Evolutionary conservation across 768 basidiomycete genomes (phyloP), one percentile per base, ranked within the genome.

Genomic region (Boletus vermiculosoides): DNA sequence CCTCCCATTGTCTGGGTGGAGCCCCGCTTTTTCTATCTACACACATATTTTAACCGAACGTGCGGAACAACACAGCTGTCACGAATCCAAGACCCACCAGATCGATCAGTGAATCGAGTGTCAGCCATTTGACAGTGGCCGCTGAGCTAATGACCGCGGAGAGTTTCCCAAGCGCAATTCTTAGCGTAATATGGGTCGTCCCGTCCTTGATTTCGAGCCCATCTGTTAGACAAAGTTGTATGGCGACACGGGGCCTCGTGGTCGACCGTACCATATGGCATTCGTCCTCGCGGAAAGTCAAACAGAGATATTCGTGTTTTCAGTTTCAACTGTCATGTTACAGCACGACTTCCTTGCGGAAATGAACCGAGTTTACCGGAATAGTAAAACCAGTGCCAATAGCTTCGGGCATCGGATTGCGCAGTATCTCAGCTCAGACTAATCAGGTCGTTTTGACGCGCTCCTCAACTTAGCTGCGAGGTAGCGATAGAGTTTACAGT

Each of bases 11-110:
- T 37, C 15, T 13, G 36, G 47, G n/a, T 39, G 58, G 63, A 50
- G 56, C 63, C 34, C 58, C 52, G 46, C 33, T 48, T 48, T 39
- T 47, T 37, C 6, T 28, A 20, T n/a, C n/a, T n/a, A n/a, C n/a
- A n/a, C 42, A 5, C 31, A 25, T 45, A 34, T 30, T 31, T 53
- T 31, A 62, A 41, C 59, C 47, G 53, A 55, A 2, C 22, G 39
- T 16, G 42, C 7, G 36, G 33, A n/a, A 30, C 18, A 30, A 22
- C 25, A 18, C 1, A n/a, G n/a, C 25, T 31, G 37, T 15, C 52
- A 37, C 36, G 41, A 37, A 36, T 48, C 11, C 39, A 36, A 31
- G 15, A 52, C 51, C 25, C 4, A 45, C 47, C 57, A 33, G 31
- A 49, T 37, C 44, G 22, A 49, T 61, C 37, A 20, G 10, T 18